Evolutionary conservation across 2,329 filamentous ascomycete genomes (phyloP), one percentile per base, ranked within the genome.

Genomic region (Penicillium sp.): DNA sequence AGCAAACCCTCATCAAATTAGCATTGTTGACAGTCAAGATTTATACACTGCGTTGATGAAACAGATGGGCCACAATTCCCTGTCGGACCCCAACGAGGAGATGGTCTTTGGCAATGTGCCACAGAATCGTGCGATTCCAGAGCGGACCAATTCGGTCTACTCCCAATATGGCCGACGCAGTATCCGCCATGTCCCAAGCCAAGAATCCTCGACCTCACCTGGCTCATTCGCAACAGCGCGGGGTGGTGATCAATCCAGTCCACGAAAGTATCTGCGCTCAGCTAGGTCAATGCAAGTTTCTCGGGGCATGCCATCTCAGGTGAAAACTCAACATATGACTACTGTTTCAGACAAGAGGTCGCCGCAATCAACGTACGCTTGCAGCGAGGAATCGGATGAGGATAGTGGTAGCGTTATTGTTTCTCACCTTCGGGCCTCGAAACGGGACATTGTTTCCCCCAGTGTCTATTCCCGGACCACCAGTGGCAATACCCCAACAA

Each of bases 391-490:
- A 8, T 59, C 57, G 5, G 62, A 68, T 11, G 65, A 66, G 13
- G 61, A 64, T n/a, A 60, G 49, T 39, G 57, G 53, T 0, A 68
- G 63, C 47, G 59, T 68, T n/a, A 61, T 68, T 21, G 29, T 63
- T 15, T 29, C 57, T 39, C 59, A 43, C 16, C 44, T 47, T 15
- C 44, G 33, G 34, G 49, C 55, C 27, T n/a, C 55, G 13, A 56
- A 59, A 23, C 21, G 36, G 13, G 59, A 47, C 21, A 64, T 60
- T 55, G 63, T 62, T 55, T 76, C 75, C 36, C 73, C 75, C 5
- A 79, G 77, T 54, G 57, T 78, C 9, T 79, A 79, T 65, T 79
- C 77, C 16, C 70, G 74, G 53, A 72, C 73, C 10, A 75, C 72
- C 11, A 70, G 72, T 55, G 75, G 71, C 31, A 64, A 68, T 29